These are phyloP conservation scores for Pseudogymnoascus sp. DNA, from an alignment of 2,329 filamentous ascomycete species.

Conservation along the genomic window DNA sequence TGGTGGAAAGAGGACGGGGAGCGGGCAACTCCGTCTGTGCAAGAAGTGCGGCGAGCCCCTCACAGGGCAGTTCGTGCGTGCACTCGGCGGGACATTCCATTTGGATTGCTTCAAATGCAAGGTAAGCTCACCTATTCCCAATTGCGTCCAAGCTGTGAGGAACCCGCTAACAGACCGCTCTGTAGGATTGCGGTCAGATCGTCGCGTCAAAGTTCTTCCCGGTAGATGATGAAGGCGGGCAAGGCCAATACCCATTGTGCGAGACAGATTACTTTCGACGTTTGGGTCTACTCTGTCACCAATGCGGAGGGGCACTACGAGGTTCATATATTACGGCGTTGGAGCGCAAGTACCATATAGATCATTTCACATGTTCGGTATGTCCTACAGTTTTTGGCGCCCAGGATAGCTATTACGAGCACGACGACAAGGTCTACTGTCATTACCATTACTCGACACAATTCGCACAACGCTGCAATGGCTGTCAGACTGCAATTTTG, in stretches of 20 bases:
- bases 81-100: constrained; percentile 88
- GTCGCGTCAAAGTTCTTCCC: constrained; percentile 99
- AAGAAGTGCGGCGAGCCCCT: constrained; percentile 84
- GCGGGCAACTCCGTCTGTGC: constrained; percentile 57
- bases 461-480: constrained; percentile 92
- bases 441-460: constrained; percentile 98
- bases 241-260: constrained; percentile 86
- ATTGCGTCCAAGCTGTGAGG: constrained; percentile 10
- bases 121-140: constrained; percentile 40
- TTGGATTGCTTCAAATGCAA: constrained; percentile 96
- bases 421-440: constrained; percentile 92
- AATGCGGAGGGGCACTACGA: constrained; percentile 84
- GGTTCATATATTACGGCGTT: constrained; percentile 97
- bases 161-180: constrained; percentile 15
- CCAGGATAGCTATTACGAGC: constrained; percentile 97
- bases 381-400: constrained; percentile 97
- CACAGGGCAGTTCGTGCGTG: constrained; percentile 92
- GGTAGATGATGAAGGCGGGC: constrained; percentile 79
- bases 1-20: constrained; percentile 43
- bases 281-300: constrained; percentile 80
- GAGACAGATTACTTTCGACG: constrained; percentile 96
- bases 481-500: constrained; percentile 91
- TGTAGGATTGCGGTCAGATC: constrained; percentile 88
- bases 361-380: constrained; percentile 96
- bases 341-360: constrained; percentile 97